Conservation (phyloP, 495 filamentous ascomycete species). For the Alectoria sarmentosa region DNA sequence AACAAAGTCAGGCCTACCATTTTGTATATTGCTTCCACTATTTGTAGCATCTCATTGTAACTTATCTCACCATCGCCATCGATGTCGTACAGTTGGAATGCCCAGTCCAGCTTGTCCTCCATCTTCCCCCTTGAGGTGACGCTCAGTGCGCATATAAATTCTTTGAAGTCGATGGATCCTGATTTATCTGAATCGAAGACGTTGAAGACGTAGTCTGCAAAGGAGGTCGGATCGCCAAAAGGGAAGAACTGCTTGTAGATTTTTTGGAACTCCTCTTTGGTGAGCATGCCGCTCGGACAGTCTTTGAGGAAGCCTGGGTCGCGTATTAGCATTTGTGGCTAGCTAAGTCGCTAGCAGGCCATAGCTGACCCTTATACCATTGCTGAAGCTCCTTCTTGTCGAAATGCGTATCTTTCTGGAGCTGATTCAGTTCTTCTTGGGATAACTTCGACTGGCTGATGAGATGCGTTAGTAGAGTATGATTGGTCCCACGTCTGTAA, state of each 20-base stretch:
- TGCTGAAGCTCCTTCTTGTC: slow-evolving; percentile 99
- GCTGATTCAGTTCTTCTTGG: slow-evolving; percentile 85
- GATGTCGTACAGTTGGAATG: slow-evolving; percentile 98
- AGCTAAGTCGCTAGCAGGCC: slow-evolving; percentile 21
- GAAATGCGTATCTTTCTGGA: slow-evolving; percentile 94
- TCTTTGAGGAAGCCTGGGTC: slow-evolving; percentile 89
- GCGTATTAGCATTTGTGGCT: slow-evolving; percentile 14
- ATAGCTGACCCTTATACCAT: slow-evolving; percentile 90
- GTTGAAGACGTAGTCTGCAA: slow-evolving; percentile 98
- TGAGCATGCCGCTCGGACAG: slow-evolving; percentile 92
- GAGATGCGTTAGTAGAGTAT: not conserved
- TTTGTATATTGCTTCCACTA: slow-evolving; percentile 99
- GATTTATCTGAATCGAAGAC: slow-evolving; percentile 97
- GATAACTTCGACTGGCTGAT: slow-evolving; percentile 88
- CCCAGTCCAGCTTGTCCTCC: slow-evolving; percentile 99
- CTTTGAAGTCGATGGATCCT: slow-evolving; percentile 97
- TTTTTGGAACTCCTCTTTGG: slow-evolving; percentile 97
- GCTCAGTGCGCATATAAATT: slow-evolving; percentile 97
- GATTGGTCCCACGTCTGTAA: not conserved
- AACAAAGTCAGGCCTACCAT: slow-evolving; percentile 57
- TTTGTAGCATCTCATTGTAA: slow-evolving; percentile 97
- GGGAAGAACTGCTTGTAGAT: slow-evolving; percentile 99
- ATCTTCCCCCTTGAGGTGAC: slow-evolving; percentile 96
- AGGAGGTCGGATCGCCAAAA: slow-evolving; percentile 92
- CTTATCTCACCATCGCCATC: slow-evolving; percentile 98